A percentile compares a stretch with the other conserved stretches of the same genome.
These are phyloP conservation scores for Trifolium pratense DNA, from an alignment of 306 rosid genomes.

Conservation along the genomic window DNA sequence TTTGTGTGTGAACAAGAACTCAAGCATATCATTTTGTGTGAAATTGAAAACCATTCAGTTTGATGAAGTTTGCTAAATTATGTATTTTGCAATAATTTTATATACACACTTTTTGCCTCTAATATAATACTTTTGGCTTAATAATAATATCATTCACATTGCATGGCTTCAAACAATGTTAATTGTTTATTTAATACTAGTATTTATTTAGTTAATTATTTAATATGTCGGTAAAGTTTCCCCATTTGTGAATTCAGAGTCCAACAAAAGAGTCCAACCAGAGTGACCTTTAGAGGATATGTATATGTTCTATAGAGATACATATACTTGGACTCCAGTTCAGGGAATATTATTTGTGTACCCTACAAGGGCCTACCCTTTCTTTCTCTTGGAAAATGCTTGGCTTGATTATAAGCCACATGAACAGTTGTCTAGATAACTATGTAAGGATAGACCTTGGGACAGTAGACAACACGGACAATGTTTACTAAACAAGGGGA, in stretches of 20 bases:
- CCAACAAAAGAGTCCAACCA: neutral
- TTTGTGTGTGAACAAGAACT: slow-evolving; percentile 26
- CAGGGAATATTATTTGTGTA: neutral
- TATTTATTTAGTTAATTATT: too few species aligned
- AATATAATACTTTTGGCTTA: slow-evolving; percentile 26
- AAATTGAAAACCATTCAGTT: neutral
- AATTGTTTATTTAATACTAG: too few species aligned
- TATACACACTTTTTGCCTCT: slow-evolving; percentile 76
- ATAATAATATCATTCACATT: slow-evolving; percentile 4
- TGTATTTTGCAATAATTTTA: slow-evolving; percentile 48
- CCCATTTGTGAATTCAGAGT: neutral
- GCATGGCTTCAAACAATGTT: too few species aligned
- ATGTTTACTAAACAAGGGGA: neutral
- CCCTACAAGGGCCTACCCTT: slow-evolving; percentile 11
- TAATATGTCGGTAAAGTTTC: slow-evolving; percentile 7
- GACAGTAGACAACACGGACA: neutral
- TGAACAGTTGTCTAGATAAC: neutral
- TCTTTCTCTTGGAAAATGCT: slow-evolving; percentile 2
- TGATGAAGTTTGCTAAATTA: neutral
- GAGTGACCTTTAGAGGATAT: neutral
- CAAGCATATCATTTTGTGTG: slow-evolving; percentile 18
- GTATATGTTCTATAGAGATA: neutral
- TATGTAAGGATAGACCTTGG: neutral
- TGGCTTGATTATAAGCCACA: neutral
- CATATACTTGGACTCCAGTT: slow-evolving; percentile 1